Conservation (phyloP, 2,329 filamentous ascomycete species). For the Cladosporium sp. region DNA sequence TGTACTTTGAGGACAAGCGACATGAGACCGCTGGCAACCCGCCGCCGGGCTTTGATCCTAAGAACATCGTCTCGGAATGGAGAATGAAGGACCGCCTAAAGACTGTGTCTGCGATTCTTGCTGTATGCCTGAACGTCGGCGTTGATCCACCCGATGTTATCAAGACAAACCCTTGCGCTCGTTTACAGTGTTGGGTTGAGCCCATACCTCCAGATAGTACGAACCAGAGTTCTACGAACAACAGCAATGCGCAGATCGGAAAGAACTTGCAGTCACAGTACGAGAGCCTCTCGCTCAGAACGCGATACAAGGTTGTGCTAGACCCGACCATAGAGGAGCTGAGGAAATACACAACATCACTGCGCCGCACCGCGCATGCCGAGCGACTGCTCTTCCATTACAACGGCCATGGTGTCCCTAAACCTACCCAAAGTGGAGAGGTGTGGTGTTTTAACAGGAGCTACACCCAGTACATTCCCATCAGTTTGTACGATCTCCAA, state of each 20-base stretch:
- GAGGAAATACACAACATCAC: slow-evolving; percentile 89
- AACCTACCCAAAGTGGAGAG: slow-evolving; percentile 91
- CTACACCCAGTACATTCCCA: slow-evolving; percentile 97
- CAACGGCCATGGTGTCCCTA: slow-evolving; percentile 95
- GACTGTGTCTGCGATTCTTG: slow-evolving; percentile 91
- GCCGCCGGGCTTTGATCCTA: slow-evolving; percentile 54
- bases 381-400: slow-evolving; percentile 98
- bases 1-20: slow-evolving; percentile 98
- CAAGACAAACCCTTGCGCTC: slow-evolving; percentile 90
- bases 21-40: slow-evolving; percentile 93
- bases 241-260: slow-evolving; percentile 77
- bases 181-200: slow-evolving; percentile 96
- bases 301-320: slow-evolving; percentile 95
- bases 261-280: slow-evolving; percentile 96
- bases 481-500: slow-evolving; percentile 92
- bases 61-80: slow-evolving; percentile 76
- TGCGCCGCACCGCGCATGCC: slow-evolving; percentile 90
- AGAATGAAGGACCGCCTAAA: slow-evolving; percentile 95
- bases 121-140: slow-evolving; percentile 93
- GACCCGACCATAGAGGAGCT: slow-evolving; percentile 97
- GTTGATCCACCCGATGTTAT: slow-evolving; percentile 97
- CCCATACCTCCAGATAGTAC: slow-evolving; percentile 66
- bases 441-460: slow-evolving; percentile 99
- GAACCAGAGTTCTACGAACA: slow-evolving; percentile 34
- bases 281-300: slow-evolving; percentile 89